Evolutionary conservation across 2,329 filamentous ascomycete genomes (phyloP).

Genomic region (Phaeoacremonium minimum): DNA sequence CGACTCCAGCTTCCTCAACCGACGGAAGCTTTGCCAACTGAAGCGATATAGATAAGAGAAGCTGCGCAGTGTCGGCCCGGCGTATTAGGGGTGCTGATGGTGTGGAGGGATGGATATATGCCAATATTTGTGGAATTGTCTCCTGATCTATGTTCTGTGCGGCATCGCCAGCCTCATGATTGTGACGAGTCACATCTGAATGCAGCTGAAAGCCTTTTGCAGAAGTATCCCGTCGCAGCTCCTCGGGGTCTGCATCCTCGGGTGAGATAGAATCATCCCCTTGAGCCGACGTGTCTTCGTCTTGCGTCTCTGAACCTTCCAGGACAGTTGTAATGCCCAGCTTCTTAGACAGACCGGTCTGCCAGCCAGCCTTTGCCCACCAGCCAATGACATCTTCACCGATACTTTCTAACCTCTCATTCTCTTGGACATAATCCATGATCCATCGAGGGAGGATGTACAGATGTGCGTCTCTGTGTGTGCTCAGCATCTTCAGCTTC

Average conservation of each 20-base stretch:
- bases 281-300: conserved; percentile 11
- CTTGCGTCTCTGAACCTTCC: conserved; percentile 3
- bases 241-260: conserved; percentile 11
- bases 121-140: conserved; percentile 67
- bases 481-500: conserved; percentile 74
- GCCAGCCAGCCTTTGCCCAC: conserved; percentile 96
- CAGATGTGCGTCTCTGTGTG: conserved; percentile 85
- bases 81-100: conserved; percentile 64
- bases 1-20: conserved; percentile 56
- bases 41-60: conserved; percentile 78
- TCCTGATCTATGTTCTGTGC: conserved; percentile 17
- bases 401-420: conserved; percentile 80
- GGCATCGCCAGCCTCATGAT: conserved; percentile 16
- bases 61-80: conserved; percentile 80
- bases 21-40: conserved; percentile 81
- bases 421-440: conserved; percentile 73
- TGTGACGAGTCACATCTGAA: conserved; percentile 8
- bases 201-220: conserved; percentile 9
- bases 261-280: conserved; percentile 18
- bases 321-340: conserved; percentile 43
- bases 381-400: conserved; percentile 89
- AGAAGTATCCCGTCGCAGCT: not conserved
- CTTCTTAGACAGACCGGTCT: conserved; percentile 74
- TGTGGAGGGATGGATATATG: conserved; percentile 69
- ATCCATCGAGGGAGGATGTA: conserved; percentile 94